Conservation (phyloP, 164 flowering plant species). For the Vitis vinifera region ASM3070453v1 NC_081815.1:2769501-2770000, state of each 20-base stretch:
- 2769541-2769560: background rate
- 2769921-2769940: too few species aligned
- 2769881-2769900: too few species aligned
- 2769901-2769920: too few species aligned
- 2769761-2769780: background rate
- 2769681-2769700: background rate
- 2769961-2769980: too few species aligned
- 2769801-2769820: too few species aligned
- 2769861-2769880: too few species aligned
- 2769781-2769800: background rate
- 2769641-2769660: background rate
- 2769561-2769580: background rate
- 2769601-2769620: background rate
- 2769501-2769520: too few species aligned
- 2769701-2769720: background rate
- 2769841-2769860: too few species aligned
- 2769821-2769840: too few species aligned
- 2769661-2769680: background rate
- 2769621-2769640: background rate
- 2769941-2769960: too few species aligned
- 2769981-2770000: too few species aligned
- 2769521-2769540: too few species aligned
- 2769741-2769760: background rate
- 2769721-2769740: background rate
- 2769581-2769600: constrained; percentile 21